Percentiles rank a stretch among this genome's conserved stretches.
Conservation (phyloP, 805 yeast species). For the Nematodospora valgi region DNA sequence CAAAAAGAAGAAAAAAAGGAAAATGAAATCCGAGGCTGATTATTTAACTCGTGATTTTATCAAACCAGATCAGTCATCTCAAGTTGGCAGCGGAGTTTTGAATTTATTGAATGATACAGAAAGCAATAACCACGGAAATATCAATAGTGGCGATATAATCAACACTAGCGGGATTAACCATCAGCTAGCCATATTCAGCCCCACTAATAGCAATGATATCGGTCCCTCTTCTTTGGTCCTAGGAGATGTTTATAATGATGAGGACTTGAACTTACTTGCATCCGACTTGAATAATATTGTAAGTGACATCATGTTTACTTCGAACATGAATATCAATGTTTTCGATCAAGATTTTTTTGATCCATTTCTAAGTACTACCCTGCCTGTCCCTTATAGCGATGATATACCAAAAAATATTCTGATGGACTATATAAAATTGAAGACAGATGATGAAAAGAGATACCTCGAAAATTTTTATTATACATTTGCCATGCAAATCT, state of each 20-base stretch:
- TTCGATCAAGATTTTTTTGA: constrained; percentile 2
- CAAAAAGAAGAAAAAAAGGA: constrained; percentile 4
- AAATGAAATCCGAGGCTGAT: constrained; percentile 6
- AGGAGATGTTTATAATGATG: constrained; percentile 11
- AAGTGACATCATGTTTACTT: constrained; percentile 32
- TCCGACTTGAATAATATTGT: constrained; percentile 39
- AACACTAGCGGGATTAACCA: neutral
- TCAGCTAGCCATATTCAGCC: no score
- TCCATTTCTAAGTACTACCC: constrained; percentile 5
- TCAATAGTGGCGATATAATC: neutral
- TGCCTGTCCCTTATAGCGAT: constrained; percentile 2
- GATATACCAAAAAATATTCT: constrained; percentile 25
- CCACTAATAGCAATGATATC: neutral
- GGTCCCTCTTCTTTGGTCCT: constrained; percentile 7
- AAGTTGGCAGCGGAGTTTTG: no score
- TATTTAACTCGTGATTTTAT: constrained; percentile 1
- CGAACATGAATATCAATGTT: constrained; percentile 5
- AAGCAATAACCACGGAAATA: neutral
- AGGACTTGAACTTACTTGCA: constrained; percentile 36
- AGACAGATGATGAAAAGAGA: constrained; percentile 23
- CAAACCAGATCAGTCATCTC: neutral
- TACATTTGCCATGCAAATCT: constrained; percentile 32
- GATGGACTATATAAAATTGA: constrained; percentile 25
- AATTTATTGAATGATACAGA: no score
- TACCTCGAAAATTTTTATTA: constrained; percentile 34